Evolutionary conservation across 768 basidiomycete genomes (phyloP), one percentile per base, ranked within the genome.

Genomic region (Atractiella rhizophila): DNA sequence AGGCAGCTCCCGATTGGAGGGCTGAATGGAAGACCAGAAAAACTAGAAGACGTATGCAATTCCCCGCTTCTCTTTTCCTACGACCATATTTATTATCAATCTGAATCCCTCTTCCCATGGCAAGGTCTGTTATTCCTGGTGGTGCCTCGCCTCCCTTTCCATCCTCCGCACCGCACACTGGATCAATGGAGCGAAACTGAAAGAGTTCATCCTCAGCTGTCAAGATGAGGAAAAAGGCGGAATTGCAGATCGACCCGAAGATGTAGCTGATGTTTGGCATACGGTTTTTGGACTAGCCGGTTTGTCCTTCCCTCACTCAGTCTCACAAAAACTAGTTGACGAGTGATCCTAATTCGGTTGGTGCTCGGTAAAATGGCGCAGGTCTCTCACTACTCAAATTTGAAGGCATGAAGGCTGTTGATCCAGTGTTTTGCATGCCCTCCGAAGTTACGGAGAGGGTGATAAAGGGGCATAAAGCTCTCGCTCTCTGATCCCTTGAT

Each of bases 211-310:
- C 42, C 65, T 94, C 7, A 76, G 75, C 13, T 75, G 85, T 5
- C 62, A 96, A 75, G 91, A 96, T 53, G 62, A 67, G 0, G 86
- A 96, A 48, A 68, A 64, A 5, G 91, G 91, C 3, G 91, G 91
- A 0, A 91, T 96, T 21, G 76, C 85, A 0, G 91, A 98, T 57
- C 63, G 91, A 32, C 80, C 82, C 1, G 85, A 80, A 0, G 73
- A 98, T 56, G 75, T 85, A 69, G 72, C 72, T 2, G 91, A 98
- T 52, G 86, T 98, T n/a, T 98, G 91, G 59, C 88, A 98, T 53
- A 96, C 88, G 0, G 58, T 66, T 10, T 98, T 98, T 49, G 91
- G 91, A 1, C 62, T 94, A 2, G 81, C 83, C 45, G 85, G 82
- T 68, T 25, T 28, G 56, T 47, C 27, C 18, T 40, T 19, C 28